These are phyloP conservation scores for Ceratocystis cacaofunesta DNA, from an alignment of 2,329 filamentous ascomycete genomes.

Conservation along the genomic window DNA sequence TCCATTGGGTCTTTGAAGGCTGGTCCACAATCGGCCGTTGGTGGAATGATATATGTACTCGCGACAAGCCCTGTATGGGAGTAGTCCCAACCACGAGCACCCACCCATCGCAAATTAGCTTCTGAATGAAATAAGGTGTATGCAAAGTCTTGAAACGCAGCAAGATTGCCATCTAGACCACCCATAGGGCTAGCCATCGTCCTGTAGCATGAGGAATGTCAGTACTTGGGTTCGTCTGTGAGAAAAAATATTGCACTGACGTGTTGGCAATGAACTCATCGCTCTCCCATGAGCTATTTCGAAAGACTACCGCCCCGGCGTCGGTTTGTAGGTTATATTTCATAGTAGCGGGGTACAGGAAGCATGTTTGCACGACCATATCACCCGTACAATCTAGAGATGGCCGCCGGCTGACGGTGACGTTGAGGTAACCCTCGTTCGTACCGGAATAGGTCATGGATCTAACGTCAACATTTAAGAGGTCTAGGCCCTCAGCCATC, in stretches of 20 bases:
- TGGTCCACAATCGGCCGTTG: conserved; percentile 7
- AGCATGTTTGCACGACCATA: conserved; percentile 13
- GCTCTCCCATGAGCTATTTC: conserved; percentile 13
- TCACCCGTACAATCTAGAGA: conserved; percentile 12
- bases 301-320: conserved; percentile 7
- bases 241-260: not conserved
- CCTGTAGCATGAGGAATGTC: not conserved
- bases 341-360: conserved; percentile 14
- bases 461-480: conserved; percentile 7
- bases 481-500: not conserved
- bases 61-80: conserved; percentile 11
- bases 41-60: conserved; percentile 14
- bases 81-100: conserved; percentile 16
- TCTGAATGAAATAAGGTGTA: conserved; percentile 10
- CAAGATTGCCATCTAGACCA: conserved; percentile 15
- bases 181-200: conserved; percentile 3
- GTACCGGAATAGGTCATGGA: not conserved
- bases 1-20: conserved; percentile 15
- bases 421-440: conserved; percentile 14
- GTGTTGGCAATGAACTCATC: conserved; percentile 9
- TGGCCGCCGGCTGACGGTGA: conserved; percentile 14
- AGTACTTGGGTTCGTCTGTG: not conserved
- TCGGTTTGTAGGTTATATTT: conserved; percentile 10
- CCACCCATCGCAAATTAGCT: conserved; percentile 10
- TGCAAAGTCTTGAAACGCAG: conserved; percentile 15